Evolutionary conservation across 768 basidiomycete genomes (phyloP).

Genomic region (Hypsizygus marmoreus): DNA sequence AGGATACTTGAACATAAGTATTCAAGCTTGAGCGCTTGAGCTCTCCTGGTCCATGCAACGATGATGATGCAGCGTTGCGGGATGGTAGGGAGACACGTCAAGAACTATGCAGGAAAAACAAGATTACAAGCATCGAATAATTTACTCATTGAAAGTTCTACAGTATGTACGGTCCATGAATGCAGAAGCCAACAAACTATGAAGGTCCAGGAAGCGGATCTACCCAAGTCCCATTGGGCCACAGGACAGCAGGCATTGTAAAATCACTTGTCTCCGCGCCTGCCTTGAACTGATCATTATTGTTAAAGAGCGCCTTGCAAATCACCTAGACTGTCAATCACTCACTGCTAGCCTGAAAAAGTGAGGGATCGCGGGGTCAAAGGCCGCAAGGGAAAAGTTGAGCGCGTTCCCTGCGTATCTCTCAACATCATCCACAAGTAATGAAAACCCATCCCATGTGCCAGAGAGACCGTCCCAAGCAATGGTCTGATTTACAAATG

Average conservation of each 20-base stretch:
- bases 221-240: constrained; percentile 82
- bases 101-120: not conserved
- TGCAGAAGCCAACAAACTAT: constrained; percentile 13
- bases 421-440: constrained; percentile 87
- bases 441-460: constrained; percentile 74
- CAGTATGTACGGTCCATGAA: not conserved
- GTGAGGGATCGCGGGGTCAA: constrained; percentile 64
- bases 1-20: too few species aligned
- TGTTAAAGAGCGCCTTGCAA: constrained; percentile 5
- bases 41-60: too few species aligned
- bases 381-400: constrained; percentile 68
- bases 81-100: too few species aligned
- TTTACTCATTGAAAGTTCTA: not conserved
- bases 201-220: constrained; percentile 74
- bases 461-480: constrained; percentile 54
- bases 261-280: constrained; percentile 65
- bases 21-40: too few species aligned
- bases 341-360: constrained; percentile 82
- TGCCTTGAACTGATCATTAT: constrained; percentile 45
- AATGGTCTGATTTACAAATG: constrained; percentile 56
- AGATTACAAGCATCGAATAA: constrained; percentile 3
- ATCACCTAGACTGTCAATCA: constrained; percentile 15
- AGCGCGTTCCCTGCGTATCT: constrained; percentile 69
- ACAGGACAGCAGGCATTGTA: constrained; percentile 74
- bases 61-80: too few species aligned